A percentile compares a stretch with the other conserved stretches of the same genome.
phyloP scores from a whole-genome alignment of 306 rosid species.

The Cicer chorassanicum region DNA sequence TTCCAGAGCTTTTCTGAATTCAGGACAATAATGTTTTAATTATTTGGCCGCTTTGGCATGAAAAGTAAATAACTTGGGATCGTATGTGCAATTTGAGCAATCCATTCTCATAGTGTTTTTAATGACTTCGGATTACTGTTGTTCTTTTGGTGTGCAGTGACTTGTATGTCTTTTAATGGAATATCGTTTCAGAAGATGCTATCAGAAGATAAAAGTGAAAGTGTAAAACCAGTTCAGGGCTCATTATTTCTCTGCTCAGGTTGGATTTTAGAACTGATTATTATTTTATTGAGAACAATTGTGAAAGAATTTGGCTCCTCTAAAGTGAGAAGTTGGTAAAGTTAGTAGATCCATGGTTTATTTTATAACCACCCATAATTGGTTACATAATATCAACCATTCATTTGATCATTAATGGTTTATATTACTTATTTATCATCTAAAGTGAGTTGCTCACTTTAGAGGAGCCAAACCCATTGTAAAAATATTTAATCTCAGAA shows the following conservation, averaged over 20 bases:
- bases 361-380: too few species aligned
- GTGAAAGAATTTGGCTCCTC: background rate
- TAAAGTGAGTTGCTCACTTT: too few species aligned
- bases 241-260: constrained; percentile 18
- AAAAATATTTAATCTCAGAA: background rate
- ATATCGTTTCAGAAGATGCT: constrained; percentile 30
- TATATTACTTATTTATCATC: too few species aligned
- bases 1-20: constrained; percentile 33
- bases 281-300: constrained; percentile 6
- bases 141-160: constrained; percentile 24
- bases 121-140: background rate
- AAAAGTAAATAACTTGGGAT: background rate
- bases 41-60: constrained; percentile 5
- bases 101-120: background rate
- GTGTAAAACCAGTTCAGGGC: constrained; percentile 27
- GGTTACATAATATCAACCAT: too few species aligned
- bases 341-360: too few species aligned
- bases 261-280: constrained; percentile 21
- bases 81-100: background rate
- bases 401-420: too few species aligned
- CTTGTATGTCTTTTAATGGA: constrained; percentile 16
- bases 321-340: too few species aligned
- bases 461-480: too few species aligned
- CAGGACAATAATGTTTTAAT: constrained; percentile 9
- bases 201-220: constrained; percentile 27